Conservation (phyloP, 257 asterid species). For the Solanum neorickii region DNA sequence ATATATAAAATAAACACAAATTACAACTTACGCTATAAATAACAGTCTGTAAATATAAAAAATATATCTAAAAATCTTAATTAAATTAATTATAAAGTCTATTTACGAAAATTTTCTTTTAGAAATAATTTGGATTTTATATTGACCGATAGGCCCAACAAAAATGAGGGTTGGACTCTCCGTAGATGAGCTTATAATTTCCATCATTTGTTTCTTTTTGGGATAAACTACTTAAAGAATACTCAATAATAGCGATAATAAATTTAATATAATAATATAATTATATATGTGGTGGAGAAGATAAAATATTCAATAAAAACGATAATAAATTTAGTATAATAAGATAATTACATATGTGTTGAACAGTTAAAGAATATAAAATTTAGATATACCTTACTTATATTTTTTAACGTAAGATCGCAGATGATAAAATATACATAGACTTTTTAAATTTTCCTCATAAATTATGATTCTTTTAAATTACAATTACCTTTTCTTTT, state of each 20-base stretch:
- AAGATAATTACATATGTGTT: neutral
- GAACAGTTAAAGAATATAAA: neutral
- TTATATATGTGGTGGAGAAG: neutral
- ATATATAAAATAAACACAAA: no score
- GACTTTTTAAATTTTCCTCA: no score
- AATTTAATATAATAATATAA: neutral
- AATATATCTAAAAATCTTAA: no score
- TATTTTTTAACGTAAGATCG: neutral
- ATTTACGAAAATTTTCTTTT: no score
- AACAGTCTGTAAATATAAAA: no score
- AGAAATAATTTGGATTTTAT: neutral
- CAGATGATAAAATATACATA: fast-evolving
- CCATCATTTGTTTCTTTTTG: neutral
- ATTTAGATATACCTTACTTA: neutral
- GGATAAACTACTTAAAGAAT: neutral
- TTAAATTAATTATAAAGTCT: no score
- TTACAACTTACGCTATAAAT: no score
- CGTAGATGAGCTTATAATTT: neutral
- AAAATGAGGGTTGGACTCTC: neutral
- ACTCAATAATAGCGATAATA: neutral
- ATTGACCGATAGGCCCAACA: neutral
- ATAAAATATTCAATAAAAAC: no score
- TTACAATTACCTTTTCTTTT: no score
- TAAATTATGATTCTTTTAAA: no score
- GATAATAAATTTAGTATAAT: neutral